These are phyloP conservation scores for Pachysandra terminalis DNA, from an alignment of 164 flowering plant species.

Conservation along the genomic window DNA sequence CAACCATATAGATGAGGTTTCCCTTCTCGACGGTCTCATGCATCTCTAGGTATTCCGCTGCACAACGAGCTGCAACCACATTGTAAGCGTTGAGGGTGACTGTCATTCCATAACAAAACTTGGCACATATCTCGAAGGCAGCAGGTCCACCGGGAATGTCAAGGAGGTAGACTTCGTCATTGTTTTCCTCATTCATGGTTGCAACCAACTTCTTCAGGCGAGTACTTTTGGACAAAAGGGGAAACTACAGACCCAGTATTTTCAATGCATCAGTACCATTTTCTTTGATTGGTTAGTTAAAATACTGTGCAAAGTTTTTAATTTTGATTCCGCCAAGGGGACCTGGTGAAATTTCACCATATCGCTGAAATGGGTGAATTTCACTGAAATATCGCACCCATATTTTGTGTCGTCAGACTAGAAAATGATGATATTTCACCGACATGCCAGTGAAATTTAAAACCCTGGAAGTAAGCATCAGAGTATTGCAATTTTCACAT, in stretches of 20 bases:
- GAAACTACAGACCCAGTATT: conserved; percentile 55
- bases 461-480: no score
- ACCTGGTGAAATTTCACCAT: no score
- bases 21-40: conserved; percentile 82
- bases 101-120: conserved; percentile 93
- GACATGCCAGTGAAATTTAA: no score
- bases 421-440: no score
- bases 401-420: no score
- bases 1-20: conserved; percentile 79
- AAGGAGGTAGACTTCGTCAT: conserved; percentile 53
- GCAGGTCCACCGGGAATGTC: conserved; percentile 91
- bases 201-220: conserved; percentile 70
- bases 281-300: no score
- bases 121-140: conserved; percentile 91
- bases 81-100: conserved; percentile 89
- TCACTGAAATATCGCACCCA: no score
- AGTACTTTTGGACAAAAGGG: conserved; percentile 85
- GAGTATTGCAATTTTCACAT: no score
- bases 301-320: no score
- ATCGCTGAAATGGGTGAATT: no score
- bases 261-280: neutral
- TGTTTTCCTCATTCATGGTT: conserved; percentile 37
- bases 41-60: conserved; percentile 94
- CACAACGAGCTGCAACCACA: conserved; percentile 77
- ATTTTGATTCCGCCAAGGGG: no score